A percentile compares a stretch with the other conserved stretches of the same genome.
phyloP scores from a whole-genome alignment of 306 rosid genomes.

The Elaeagnus macrophylla region DNA sequence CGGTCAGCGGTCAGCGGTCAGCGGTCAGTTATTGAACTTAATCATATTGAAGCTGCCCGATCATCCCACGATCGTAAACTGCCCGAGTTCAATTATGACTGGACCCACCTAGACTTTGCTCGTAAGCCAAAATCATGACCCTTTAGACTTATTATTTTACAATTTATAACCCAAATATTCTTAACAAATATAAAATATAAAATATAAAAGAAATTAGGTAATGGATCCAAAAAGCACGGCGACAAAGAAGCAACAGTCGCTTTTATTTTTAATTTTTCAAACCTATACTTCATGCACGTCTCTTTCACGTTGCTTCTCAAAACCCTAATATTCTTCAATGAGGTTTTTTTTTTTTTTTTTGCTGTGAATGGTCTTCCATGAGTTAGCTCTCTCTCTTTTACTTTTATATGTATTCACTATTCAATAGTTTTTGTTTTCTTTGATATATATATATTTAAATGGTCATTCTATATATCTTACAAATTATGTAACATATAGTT shows the following conservation, averaged over 20 bases:
- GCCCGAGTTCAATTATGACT: conserved; percentile 54
- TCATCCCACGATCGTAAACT: conserved; percentile 47
- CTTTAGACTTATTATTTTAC: conserved; percentile 39
- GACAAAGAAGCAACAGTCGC: conserved; percentile 34
- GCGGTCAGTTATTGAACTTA: conserved; percentile 34
- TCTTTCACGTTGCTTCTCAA: conserved; percentile 55
- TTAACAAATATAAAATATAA: no score
- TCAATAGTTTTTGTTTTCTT: background rate
- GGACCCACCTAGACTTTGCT: conserved; percentile 73
- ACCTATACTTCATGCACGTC: conserved; percentile 58
- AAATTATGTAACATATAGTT: no score
- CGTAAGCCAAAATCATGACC: conserved; percentile 76
- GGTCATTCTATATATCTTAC: no score
- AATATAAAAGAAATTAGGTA: conserved; percentile 14
- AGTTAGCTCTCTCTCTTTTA: background rate
- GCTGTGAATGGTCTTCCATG: conserved; percentile 19
- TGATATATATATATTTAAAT: background rate
- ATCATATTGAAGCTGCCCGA: conserved; percentile 31
- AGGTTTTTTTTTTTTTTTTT: conserved; percentile 40
- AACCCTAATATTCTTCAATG: conserved; percentile 30
- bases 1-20: conserved; percentile 58
- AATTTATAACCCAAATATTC: conserved; percentile 8
- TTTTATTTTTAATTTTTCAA: background rate
- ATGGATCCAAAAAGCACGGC: conserved; percentile 75
- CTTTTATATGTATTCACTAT: background rate